Percentiles rank a stretch among this genome's conserved stretches.
phyloP scores from a whole-genome alignment of 495 filamentous ascomycete species.

The Penicillium pancosmium region DNA sequence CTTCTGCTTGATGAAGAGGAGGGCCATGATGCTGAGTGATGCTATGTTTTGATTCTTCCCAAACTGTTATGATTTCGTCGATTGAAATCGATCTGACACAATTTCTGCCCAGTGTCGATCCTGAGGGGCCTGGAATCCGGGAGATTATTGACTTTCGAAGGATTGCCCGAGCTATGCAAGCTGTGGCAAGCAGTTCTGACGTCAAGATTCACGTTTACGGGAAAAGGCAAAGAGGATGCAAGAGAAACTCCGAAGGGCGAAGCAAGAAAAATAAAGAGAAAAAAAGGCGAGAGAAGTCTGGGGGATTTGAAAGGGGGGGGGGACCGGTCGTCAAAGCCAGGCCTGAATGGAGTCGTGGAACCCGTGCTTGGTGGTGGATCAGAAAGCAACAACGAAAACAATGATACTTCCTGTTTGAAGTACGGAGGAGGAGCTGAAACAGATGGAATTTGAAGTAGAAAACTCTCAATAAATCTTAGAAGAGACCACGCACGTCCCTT shows the following conservation, averaged over 20 bases:
- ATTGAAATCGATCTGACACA: background rate
- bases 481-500: slow-evolving; percentile 6
- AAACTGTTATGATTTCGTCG: background rate
- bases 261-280: background rate
- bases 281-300: background rate
- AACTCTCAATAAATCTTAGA: background rate
- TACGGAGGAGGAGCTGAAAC: background rate
- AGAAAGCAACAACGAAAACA: background rate
- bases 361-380: slow-evolving; percentile 2
- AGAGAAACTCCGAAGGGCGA: background rate
- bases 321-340: background rate
- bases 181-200: background rate
- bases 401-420: background rate
- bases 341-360: slow-evolving; percentile 7
- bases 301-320: slow-evolving; percentile 2
- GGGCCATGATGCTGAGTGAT: slow-evolving; percentile 34
- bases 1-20: slow-evolving; percentile 48
- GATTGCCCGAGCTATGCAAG: slow-evolving; percentile 1
- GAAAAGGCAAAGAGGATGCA: background rate
- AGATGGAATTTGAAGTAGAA: background rate
- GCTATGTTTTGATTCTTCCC: background rate
- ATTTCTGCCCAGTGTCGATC: background rate
- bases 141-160: background rate
- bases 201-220: slow-evolving; percentile 2
- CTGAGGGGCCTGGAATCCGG: background rate